phyloP scores from a whole-genome alignment of 148 eudicot genomes.

The Camellia granthamiana region DNA sequence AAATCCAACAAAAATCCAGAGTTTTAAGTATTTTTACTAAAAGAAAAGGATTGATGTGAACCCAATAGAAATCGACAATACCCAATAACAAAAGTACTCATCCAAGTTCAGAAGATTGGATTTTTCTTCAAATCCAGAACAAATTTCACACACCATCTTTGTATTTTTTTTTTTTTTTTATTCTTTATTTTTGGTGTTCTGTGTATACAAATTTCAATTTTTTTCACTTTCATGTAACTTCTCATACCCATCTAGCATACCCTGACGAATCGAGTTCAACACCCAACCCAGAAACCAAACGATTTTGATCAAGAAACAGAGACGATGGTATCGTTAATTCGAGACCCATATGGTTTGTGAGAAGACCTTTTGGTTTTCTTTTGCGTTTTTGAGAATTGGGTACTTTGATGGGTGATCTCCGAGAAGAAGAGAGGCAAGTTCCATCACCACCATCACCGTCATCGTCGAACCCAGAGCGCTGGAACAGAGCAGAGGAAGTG shows the following conservation, averaged over 20 bases:
- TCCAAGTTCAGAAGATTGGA: neutral
- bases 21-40: neutral
- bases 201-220: neutral
- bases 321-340: neutral
- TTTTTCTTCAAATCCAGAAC: neutral
- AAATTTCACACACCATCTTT: neutral
- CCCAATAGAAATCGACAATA: slow-evolving; percentile 1
- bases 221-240: neutral
- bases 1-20: neutral
- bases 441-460: slow-evolving; percentile 31
- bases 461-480: slow-evolving; percentile 26
- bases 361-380: neutral
- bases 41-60: neutral
- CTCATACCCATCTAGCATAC: neutral
- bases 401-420: slow-evolving; percentile 46
- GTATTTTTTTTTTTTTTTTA: no score
- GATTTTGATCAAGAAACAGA: neutral
- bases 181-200: no score
- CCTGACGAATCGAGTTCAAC: neutral
- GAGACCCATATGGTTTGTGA: neutral
- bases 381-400: slow-evolving; percentile 7
- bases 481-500: slow-evolving; percentile 43
- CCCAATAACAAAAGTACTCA: neutral
- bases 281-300: neutral
- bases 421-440: slow-evolving; percentile 39